phyloP scores from a whole-genome alignment of 1,284 basidiomycete species.

The Xerocomus nothofagi region DNA sequence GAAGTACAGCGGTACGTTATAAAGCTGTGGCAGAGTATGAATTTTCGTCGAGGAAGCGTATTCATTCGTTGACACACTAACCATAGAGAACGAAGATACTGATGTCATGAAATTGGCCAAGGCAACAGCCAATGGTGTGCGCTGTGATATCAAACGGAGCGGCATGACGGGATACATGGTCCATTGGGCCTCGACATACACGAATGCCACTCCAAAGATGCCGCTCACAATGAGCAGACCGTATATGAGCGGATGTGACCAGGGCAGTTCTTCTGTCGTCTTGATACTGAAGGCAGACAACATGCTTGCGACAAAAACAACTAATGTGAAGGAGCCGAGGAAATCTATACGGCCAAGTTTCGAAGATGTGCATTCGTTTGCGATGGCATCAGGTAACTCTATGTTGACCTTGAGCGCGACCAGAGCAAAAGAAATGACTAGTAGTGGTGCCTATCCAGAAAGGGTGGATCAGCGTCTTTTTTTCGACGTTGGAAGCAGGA shows the following conservation, averaged over 20 bases:
- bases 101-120: slow-evolving; percentile 78
- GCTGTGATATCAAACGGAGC: slow-evolving; percentile 67
- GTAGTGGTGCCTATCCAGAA: slow-evolving; percentile 62
- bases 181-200: slow-evolving; percentile 72
- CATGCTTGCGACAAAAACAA: slow-evolving; percentile 69
- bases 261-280: slow-evolving; percentile 77
- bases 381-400: slow-evolving; percentile 57
- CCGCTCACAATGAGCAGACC: slow-evolving; percentile 60
- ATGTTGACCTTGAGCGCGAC: slow-evolving; percentile 77
- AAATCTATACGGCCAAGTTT: slow-evolving; percentile 82
- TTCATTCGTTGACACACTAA: slow-evolving; percentile 39
- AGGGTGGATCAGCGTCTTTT: slow-evolving; percentile 22
- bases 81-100: slow-evolving; percentile 77
- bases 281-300: slow-evolving; percentile 80
- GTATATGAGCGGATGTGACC: slow-evolving; percentile 70
- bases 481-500: slow-evolving; percentile 67
- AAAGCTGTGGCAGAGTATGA: slow-evolving; percentile 53
- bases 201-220: slow-evolving; percentile 58
- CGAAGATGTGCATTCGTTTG: slow-evolving; percentile 55
- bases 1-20: slow-evolving; percentile 88
- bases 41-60: not conserved
- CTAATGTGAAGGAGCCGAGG: slow-evolving; percentile 78
- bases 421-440: slow-evolving; percentile 66
- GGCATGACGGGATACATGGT: slow-evolving; percentile 86
- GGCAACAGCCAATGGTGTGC: slow-evolving; percentile 79